Evolutionary conservation across 148 eudicot genomes (phyloP).

Genomic region (Camellia sinensis): DNA sequence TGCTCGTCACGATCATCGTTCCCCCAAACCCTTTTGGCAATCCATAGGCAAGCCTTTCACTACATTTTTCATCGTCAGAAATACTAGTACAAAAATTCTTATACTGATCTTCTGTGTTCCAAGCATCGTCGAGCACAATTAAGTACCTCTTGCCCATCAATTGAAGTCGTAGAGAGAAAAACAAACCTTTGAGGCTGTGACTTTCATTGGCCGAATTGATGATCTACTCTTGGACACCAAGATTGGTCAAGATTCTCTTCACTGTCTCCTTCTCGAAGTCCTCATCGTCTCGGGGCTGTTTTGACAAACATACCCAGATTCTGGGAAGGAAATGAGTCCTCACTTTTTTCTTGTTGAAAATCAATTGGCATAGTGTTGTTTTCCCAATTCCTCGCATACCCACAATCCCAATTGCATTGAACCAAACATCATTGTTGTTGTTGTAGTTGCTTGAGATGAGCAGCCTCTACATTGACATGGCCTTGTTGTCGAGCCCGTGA

Average conservation of each 20-base stretch:
- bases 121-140: slow-evolving; percentile 33
- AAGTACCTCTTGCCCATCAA: slow-evolving; percentile 30
- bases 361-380: slow-evolving; percentile 28
- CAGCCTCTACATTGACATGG: slow-evolving; percentile 16
- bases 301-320: slow-evolving; percentile 33
- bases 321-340: slow-evolving; percentile 18
- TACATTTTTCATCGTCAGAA: neutral
- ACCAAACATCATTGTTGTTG: neutral
- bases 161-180: slow-evolving; percentile 22
- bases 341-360: slow-evolving; percentile 15
- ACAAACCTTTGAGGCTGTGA: slow-evolving; percentile 10
- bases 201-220: neutral
- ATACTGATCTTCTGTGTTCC: neutral
- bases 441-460: slow-evolving; percentile 2
- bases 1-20: slow-evolving; percentile 21
- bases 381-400: slow-evolving; percentile 37
- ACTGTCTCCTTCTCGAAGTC: slow-evolving; percentile 23
- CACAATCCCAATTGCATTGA: slow-evolving; percentile 20
- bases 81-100: neutral
- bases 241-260: slow-evolving; percentile 23
- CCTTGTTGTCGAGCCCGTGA: slow-evolving; percentile 18
- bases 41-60: slow-evolving; percentile 15
- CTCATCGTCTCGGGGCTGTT: slow-evolving; percentile 10
- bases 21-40: slow-evolving; percentile 36
- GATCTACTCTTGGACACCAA: slow-evolving; percentile 25